Evolutionary conservation across 2,329 filamentous ascomycete genomes (phyloP), one percentile per base, ranked within the genome.

Genomic region (Fusarium continuum): DNA sequence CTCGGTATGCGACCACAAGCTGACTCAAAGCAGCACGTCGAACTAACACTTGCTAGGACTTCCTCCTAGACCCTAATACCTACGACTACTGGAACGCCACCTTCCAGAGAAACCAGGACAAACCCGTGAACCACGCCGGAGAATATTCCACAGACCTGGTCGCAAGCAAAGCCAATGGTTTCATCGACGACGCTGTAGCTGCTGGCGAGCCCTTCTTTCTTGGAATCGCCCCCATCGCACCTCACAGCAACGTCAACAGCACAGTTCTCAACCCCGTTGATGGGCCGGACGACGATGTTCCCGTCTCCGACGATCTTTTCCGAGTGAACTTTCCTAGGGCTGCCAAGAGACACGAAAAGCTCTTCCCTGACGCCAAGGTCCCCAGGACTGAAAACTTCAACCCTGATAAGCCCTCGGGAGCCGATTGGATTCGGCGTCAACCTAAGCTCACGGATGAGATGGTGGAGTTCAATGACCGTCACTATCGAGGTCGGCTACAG

Each of bases 51-150:
- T 6, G 1, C 8, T 26, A 74, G 51, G 31, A 57, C 35, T 57
- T 61, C 16, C 48, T 61, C n/a, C 28, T 61, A 4, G 48, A 58
- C n/a, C 48, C 47, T 16, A 41, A 81, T 63, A 91, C 89, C 0
- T 91, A 91, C 68, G 78, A 83, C 23, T 92, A 91, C 69, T 79
- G 87, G 22, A 90, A 91, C 69, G 79, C 85, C 2, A 87, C 83
- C 5, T 88, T 87, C 70, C 83, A 88, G 59, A 80, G 84, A 9
- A 88, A 91, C 63, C 75, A 79, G 1, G 82, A 88, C 2, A 52
- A 52, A 1, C 77, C 77, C 1, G 67, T 73, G 14, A 77, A 73
- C 52, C 76, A 76, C 45, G 74, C 80, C 23, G 84, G 84, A 2
- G 71, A 83, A 25, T 84, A 87, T 68, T 81, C 79, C 0, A 82